Evolutionary conservation across 257 asterid species (phyloP).

Genomic region (Marsdenia floribunda): DNA sequence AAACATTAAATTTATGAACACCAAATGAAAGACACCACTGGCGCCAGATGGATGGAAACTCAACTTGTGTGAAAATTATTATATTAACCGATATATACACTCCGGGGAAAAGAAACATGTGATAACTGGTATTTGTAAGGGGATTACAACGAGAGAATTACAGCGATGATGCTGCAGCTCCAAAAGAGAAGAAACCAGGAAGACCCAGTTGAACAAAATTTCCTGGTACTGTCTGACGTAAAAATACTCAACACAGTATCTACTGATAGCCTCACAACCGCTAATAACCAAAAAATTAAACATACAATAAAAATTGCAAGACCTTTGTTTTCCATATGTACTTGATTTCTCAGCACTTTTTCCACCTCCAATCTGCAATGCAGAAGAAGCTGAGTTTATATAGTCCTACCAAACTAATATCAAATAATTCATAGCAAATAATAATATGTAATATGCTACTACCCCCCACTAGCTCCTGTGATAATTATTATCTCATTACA

Average conservation of each 20-base stretch:
- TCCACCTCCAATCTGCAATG: constrained; percentile 68
- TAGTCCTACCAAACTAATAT: neutral
- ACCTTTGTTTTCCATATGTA: constrained; percentile 82
- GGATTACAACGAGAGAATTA: constrained; percentile 49
- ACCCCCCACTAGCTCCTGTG: neutral
- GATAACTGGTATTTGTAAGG: neutral
- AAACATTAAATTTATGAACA: too few species aligned
- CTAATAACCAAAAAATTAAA: constrained; percentile 49
- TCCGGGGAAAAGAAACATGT: neutral
- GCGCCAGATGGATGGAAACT: neutral
- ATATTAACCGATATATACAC: neutral
- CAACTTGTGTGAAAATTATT: neutral
- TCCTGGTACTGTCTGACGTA: constrained; percentile 45
- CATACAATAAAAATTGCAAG: constrained; percentile 56
- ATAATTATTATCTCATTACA: neutral
- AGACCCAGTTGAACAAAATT: constrained; percentile 56
- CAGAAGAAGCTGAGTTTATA: neutral
- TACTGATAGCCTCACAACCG: constrained; percentile 39
- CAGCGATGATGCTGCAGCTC: constrained; percentile 42
- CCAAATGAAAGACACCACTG: too few species aligned
- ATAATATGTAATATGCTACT: neutral
- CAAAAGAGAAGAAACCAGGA: constrained; percentile 69
- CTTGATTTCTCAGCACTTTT: constrained; percentile 47
- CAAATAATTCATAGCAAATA: neutral
- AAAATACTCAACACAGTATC: constrained; percentile 35